phyloP scores from a whole-genome alignment of 225 moss, liverwort and hornwort genomes.

The Anthoceros angustus region DNA sequence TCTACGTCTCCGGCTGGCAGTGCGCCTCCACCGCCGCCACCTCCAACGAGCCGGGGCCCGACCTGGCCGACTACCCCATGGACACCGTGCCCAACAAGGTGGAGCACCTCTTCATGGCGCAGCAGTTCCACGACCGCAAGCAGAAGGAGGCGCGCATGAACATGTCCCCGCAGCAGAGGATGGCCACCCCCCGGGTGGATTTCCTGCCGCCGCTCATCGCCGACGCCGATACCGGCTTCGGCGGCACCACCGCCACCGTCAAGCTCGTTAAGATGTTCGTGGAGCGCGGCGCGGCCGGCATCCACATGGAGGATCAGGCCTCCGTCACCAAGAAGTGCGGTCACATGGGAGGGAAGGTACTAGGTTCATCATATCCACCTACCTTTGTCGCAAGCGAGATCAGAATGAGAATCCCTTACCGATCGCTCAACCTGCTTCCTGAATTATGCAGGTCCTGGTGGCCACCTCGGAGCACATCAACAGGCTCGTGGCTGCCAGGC shows the following conservation, averaged over 20 bases:
- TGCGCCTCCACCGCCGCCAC: slow-evolving; percentile 67
- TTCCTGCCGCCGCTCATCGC: slow-evolving; percentile 51
- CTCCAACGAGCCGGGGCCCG: slow-evolving; percentile 68
- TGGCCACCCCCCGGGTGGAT: slow-evolving; percentile 36
- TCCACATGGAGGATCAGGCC: slow-evolving; percentile 74
- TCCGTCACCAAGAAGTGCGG: slow-evolving; percentile 74
- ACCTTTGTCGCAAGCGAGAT: not conserved
- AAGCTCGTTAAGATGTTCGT: slow-evolving; percentile 76
- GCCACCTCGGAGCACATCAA: slow-evolving; percentile 72
- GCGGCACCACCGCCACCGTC: slow-evolving; percentile 62
- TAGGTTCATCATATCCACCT: no score
- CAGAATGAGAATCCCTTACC: not conserved
- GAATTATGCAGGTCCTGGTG: slow-evolving; percentile 20
- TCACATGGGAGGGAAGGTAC: slow-evolving; percentile 65
- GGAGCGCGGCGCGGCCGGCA: slow-evolving; percentile 59
- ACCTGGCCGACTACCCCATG: slow-evolving; percentile 75
- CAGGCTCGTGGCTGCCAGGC: slow-evolving; percentile 44
- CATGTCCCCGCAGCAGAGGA: slow-evolving; percentile 15
- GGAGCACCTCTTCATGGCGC: slow-evolving; percentile 62
- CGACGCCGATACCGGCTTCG: slow-evolving; percentile 68
- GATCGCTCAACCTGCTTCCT: not conserved
- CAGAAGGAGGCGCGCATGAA: slow-evolving; percentile 43
- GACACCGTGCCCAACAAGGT: slow-evolving; percentile 82
- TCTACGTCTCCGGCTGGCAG: slow-evolving; percentile 82
- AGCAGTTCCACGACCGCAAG: slow-evolving; percentile 74